Conservation (phyloP, 75 land plant species). For the Adiantum capillusveneris region DNA sequence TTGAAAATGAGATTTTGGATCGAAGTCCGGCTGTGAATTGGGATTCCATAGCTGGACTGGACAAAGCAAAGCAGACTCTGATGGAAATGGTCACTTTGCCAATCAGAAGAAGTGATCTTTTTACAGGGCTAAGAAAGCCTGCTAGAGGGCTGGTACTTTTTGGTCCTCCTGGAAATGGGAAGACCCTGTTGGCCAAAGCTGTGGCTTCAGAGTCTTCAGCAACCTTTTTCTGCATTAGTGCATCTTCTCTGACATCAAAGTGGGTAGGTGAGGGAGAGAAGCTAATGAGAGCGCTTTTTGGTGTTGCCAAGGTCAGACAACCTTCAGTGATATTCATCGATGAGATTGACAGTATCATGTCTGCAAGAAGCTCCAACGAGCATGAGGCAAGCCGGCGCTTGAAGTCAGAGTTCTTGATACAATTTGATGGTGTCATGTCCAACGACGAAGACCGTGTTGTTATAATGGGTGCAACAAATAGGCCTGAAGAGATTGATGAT, state of each 20-base stretch:
- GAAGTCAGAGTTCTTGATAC: conserved; percentile 92
- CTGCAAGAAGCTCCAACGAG: conserved; percentile 69
- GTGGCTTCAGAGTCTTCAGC: conserved; percentile 95
- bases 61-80: conserved; percentile 88
- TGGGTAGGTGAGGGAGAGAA: conserved; percentile 99
- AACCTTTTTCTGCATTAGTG: conserved; percentile 92
- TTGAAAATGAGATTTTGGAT: conserved; percentile 84
- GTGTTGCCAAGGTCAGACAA: conserved; percentile 75
- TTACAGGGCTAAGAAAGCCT: conserved; percentile 90
- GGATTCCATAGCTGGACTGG: conserved; percentile 98
- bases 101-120: conserved; percentile 78
- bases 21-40: conserved; percentile 86
- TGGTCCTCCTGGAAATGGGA: conserved; percentile 99
- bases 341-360: conserved; percentile 99
- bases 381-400: conserved; percentile 96
- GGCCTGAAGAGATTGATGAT: conserved; percentile 96
- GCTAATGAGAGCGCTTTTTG: conserved; percentile 83
- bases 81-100: conserved; percentile 97
- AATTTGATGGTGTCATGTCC: conserved; percentile 94
- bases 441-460: conserved; percentile 71
- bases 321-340: conserved; percentile 97
- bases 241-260: conserved; percentile 93
- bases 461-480: conserved; percentile 97
- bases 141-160: conserved; percentile 93
- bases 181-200: conserved; percentile 98